Evolutionary conservation across 2,329 filamentous ascomycete genomes (phyloP).

Genomic region (Penicillium sp.): DNA sequence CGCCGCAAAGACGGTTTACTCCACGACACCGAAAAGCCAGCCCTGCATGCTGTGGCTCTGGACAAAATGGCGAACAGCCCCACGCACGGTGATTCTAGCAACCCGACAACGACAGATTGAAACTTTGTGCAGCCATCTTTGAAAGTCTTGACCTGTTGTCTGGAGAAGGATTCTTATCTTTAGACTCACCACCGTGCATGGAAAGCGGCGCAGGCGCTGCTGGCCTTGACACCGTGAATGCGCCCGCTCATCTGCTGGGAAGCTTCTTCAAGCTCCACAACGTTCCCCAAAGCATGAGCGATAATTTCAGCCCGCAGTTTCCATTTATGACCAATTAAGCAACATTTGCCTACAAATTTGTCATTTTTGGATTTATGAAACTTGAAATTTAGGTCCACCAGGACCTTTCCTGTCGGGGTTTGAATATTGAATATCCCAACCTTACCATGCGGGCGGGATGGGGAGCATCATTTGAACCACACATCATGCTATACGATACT

Average conservation of each 20-base stretch:
- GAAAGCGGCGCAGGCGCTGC: constrained; percentile 26
- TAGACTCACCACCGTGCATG: constrained; percentile 5
- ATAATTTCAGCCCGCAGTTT: not conserved
- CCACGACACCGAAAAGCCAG: constrained; percentile 68
- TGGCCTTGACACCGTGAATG: constrained; percentile 7
- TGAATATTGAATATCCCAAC: not conserved
- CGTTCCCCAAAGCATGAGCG: not conserved
- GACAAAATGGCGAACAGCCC: constrained; percentile 64
- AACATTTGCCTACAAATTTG: not conserved
- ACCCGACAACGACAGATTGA: constrained; percentile 17
- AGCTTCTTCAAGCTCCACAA: not conserved
- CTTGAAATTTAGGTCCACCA: not conserved
- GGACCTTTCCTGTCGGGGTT: not conserved
- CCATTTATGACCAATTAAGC: not conserved
- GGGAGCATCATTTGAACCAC: not conserved
- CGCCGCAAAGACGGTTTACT: constrained; percentile 64
- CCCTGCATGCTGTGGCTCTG: constrained; percentile 83
- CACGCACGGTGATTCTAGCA: constrained; percentile 32
- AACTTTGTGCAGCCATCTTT: not conserved
- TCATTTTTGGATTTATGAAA: not conserved
- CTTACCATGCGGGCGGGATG: not conserved
- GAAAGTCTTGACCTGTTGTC: constrained; percentile 4
- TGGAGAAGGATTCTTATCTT: not conserved
- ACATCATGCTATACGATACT: constrained; percentile 1
- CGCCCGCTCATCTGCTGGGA: not conserved